phyloP scores from a whole-genome alignment of 2,329 filamentous ascomycete species.

The Rhytidhysteron rufulum region DNA sequence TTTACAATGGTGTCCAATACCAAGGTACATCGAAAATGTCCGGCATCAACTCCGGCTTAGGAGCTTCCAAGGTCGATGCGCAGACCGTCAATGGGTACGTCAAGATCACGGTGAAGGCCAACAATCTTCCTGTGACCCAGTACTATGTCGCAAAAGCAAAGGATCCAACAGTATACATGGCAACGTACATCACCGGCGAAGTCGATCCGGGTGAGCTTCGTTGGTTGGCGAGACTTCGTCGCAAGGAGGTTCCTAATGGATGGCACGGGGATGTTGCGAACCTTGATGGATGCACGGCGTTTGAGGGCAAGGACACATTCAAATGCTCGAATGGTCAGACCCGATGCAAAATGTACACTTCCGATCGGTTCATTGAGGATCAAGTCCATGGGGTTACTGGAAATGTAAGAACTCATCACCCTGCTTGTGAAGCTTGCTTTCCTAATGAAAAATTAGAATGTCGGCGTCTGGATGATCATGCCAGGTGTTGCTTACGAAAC shows the following conservation, averaged over 20 bases:
- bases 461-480: conserved; percentile 21
- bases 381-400: conserved; percentile 20
- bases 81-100: conserved; percentile 19
- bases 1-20: conserved; percentile 19
- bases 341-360: conserved; percentile 23
- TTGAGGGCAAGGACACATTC: too few relatives aligned
- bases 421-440: neutral
- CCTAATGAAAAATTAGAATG: conserved; percentile 10
- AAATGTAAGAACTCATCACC: conserved; percentile 7
- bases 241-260: conserved; percentile 15
- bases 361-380: conserved; percentile 21
- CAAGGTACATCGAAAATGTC: conserved; percentile 17
- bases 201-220: conserved; percentile 21
- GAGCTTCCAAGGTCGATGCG: conserved; percentile 17
- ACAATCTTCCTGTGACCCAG: conserved; percentile 15
- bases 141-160: conserved; percentile 20
- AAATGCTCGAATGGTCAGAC: too few relatives aligned
- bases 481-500: conserved; percentile 19
- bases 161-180: conserved; percentile 19
- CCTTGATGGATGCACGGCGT: too few relatives aligned
- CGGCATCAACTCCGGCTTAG: conserved; percentile 19
- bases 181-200: conserved; percentile 17
- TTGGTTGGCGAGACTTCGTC: conserved; percentile 5
- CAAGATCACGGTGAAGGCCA: conserved; percentile 18
- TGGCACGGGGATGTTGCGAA: conserved; percentile 18